Conservation (phyloP, 352 stramenopile species). For the Hyaloperonospora brassicae region DNA sequence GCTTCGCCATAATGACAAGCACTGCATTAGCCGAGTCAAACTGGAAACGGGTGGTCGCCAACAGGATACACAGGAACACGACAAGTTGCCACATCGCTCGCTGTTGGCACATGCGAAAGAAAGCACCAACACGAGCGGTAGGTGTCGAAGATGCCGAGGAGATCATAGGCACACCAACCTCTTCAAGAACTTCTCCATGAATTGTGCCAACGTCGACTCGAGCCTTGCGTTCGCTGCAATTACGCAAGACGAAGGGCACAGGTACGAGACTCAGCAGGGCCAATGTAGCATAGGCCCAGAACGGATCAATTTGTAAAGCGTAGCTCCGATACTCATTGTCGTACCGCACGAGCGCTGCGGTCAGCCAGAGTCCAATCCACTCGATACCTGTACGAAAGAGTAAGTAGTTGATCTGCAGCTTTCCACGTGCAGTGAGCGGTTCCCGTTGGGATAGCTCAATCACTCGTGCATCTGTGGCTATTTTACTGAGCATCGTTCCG, state of each 20-base stretch:
- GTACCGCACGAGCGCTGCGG: conserved; percentile 36
- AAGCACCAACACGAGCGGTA: conserved; percentile 23
- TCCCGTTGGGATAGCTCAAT: conserved; percentile 79
- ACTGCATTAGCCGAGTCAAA: conserved; percentile 39
- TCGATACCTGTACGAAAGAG: conserved; percentile 52
- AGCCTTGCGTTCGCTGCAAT: conserved; percentile 47
- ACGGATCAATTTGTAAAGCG: conserved; percentile 40
- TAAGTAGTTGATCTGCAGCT: conserved; percentile 72
- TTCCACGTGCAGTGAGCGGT: conserved; percentile 52
- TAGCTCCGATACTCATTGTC: conserved; percentile 37
- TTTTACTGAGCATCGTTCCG: conserved; percentile 80
- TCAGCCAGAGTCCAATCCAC: conserved; percentile 42
- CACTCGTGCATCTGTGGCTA: conserved; percentile 71
- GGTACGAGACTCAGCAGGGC: conserved; percentile 46
- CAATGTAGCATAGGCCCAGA: conserved; percentile 42
- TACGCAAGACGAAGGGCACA: conserved; percentile 54
- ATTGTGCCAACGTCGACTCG: conserved; percentile 21
- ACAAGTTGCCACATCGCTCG: conserved; percentile 71
- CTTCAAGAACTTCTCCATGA: conserved; percentile 20
- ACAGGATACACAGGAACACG: conserved; percentile 54
- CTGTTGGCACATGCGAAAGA: conserved; percentile 69
- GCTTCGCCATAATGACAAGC: conserved; percentile 26
- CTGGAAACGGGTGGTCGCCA: conserved; percentile 48
- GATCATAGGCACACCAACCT: conserved; percentile 23
- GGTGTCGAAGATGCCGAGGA: conserved; percentile 5